These are phyloP conservation scores for Rachicladosporium sp. DNA, from an alignment of 2,329 filamentous ascomycete species.

Conservation along the genomic window DNA sequence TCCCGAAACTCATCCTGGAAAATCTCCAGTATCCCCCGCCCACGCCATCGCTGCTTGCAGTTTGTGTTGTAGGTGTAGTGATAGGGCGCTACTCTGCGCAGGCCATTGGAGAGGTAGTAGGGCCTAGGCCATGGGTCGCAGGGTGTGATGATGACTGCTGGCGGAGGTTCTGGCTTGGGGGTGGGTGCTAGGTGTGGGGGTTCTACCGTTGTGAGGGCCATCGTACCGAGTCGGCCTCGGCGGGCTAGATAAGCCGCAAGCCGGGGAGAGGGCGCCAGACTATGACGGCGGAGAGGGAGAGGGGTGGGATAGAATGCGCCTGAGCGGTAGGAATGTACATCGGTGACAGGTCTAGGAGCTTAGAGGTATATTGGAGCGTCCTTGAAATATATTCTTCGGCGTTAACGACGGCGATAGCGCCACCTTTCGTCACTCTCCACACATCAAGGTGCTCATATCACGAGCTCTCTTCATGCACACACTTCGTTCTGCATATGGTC, in stretches of 20 bases:
- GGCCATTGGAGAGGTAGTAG: conserved; percentile 71
- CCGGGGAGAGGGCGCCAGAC: conserved; percentile 40
- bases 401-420: too few species aligned
- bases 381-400: too few species aligned
- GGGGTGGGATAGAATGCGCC: background rate
- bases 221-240: conserved; percentile 29
- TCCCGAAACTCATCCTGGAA: conserved; percentile 90
- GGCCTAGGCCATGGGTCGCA: conserved; percentile 52
- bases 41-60: conserved; percentile 89
- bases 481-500: too few species aligned
- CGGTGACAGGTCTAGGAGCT: too few species aligned
- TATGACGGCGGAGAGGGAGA: background rate
- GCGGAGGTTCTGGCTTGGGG: conserved; percentile 23
- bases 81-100: conserved; percentile 77
- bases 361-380: too few species aligned
- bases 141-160: conserved; percentile 40
- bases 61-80: conserved; percentile 90
- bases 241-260: conserved; percentile 40
- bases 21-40: conserved; percentile 67
- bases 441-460: too few species aligned
- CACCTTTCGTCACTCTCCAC: too few species aligned
- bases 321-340: too few species aligned
- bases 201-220: conserved; percentile 2
- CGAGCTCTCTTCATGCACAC: too few species aligned
- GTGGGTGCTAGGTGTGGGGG: conserved; percentile 3